Base-by-base conservation (phyloP, 2,329 filamentous ascomycete genomes). In the Epichloe amarillans region DNA sequence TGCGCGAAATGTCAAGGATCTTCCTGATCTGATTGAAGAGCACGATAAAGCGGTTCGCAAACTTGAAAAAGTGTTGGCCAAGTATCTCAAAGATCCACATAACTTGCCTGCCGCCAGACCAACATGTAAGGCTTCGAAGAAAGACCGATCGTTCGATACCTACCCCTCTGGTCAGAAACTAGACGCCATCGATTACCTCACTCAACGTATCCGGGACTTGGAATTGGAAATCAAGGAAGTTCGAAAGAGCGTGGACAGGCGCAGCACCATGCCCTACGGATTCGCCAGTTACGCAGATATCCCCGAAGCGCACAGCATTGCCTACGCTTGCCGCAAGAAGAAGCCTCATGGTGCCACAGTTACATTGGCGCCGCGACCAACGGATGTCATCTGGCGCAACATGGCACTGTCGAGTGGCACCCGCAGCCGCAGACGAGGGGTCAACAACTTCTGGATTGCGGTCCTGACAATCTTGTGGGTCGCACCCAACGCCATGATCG, bases 381-480 rank as follows among this genome's bases (percentile, higher is more conserved):
- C 86, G 62, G 91, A 97, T 64, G 79, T 98, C 49, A 95, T 98
- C 56, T 98, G 93, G 93, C 84, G 88, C 64, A 98, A 98, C 61
- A 78, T 98, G 71, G 77, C 81, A 5, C 71, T 97, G 51, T 79
- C 75, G 15, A 82, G 82, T 39, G 72, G 78, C 30, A 77, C 82
- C 1, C 80, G 90, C 49, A 77, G 77, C 54, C 86, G 84, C 70
- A 84, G 84, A 59, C 76, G 83, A 39, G 76, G 91, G 54, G 74
- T 88, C 60, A 95, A 93, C 68, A 85, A 85, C 53, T 66, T 95
- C 51, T 96, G 90, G 88, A 83, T 95, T 41, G 71, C 78, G 3
- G 60, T 91, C 0, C 69, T 98, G 49, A 97, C 91, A 0, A 53
- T 95, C 1, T 63, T 94, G 7, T 98, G 90, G 86, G 83, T 95